Percentiles rank a stretch among this genome's conserved stretches.
Conservation (phyloP, 2,329 filamentous ascomycete genomes). For the Fusarium sp. region DNA sequence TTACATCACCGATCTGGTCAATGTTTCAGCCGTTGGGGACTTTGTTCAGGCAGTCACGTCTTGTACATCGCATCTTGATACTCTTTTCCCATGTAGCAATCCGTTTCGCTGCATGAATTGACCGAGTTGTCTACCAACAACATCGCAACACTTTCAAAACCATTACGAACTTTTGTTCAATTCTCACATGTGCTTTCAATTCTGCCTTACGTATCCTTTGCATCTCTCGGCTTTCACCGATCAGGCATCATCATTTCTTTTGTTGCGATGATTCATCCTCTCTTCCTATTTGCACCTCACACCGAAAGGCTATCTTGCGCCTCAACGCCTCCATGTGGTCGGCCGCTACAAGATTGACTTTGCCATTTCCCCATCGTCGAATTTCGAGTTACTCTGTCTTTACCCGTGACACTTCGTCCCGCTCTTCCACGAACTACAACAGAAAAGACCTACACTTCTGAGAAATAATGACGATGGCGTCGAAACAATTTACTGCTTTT, state of each 20-base stretch:
- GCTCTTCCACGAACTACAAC: neutral
- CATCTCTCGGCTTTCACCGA: slow-evolving; percentile 30
- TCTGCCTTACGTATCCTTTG: neutral
- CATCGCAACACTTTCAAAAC: slow-evolving; percentile 15
- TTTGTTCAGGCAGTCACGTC: slow-evolving; percentile 15
- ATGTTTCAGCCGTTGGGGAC: slow-evolving; percentile 24
- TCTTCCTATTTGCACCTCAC: slow-evolving; percentile 13
- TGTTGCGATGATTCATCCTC: slow-evolving; percentile 5
- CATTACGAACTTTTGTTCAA: neutral
- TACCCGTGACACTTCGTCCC: slow-evolving; percentile 11
- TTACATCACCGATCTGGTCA: slow-evolving; percentile 4
- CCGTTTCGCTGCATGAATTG: slow-evolving; percentile 14
- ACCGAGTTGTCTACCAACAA: neutral
- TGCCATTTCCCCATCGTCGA: neutral
- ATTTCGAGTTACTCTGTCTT: slow-evolving; percentile 25
- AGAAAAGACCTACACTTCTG: neutral
- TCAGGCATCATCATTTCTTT: slow-evolving; percentile 23
- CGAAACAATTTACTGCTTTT: neutral
- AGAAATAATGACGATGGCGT: neutral
- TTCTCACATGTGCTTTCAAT: slow-evolving; percentile 5
- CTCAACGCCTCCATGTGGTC: slow-evolving; percentile 19
- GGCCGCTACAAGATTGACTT: slow-evolving; percentile 15
- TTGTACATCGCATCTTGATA: slow-evolving; percentile 29
- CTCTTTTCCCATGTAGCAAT: slow-evolving; percentile 12
- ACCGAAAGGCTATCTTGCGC: slow-evolving; percentile 24